Evolutionary conservation across 2,329 filamentous ascomycete species (phyloP), one percentile per base, ranked within the genome.

Genomic region (Cercospora janseana): DNA sequence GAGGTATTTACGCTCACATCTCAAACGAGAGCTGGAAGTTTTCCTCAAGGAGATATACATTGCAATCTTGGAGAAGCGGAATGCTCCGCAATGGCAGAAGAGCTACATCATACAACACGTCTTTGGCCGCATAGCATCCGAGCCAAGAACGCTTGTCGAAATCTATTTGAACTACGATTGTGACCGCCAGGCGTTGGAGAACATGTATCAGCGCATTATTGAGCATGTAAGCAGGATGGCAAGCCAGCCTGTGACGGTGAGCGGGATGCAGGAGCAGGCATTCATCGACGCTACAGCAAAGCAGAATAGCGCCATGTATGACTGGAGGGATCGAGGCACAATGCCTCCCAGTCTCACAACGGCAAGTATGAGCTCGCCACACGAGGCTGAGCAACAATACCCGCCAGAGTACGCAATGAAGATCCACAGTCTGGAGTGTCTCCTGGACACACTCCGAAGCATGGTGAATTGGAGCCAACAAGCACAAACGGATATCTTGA

Each of bases 11-110:
- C 83, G 94, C 54, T 86, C 93, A 2, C 86, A 91, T 56, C 87
- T 98, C 71, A 98, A 98, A 83, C 95, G 95, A 80, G 93, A 98
- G 67, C 87, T 98, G 48, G 93, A 97, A 69, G 92, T 98, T 0
- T 97, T 98, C 66, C 72, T 98, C 52, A 97, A 97, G 67, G 93
- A 98, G 66, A 94, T 98, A 23, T 98, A 98, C 66, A 75, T 98
- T 4, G 86, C 91, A 0, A 88, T 97, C 32, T 75, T 98, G 28
- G 92, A 95, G 42, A 87, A 92, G 68, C 83, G 86, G 56, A 91
- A 84, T 52, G 90, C 92, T 0, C 92, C 92, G 3, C 73, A 86
- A 7, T 90, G 90, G 53, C 93, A 98, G 66, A 98, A 97, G 70
- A 81, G 93, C 47, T 90, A 92, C 65, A 93, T 97, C 59, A 81